Base-by-base conservation (phyloP, 2,329 filamentous ascomycete species). In the Penicillium sp. region DNA sequence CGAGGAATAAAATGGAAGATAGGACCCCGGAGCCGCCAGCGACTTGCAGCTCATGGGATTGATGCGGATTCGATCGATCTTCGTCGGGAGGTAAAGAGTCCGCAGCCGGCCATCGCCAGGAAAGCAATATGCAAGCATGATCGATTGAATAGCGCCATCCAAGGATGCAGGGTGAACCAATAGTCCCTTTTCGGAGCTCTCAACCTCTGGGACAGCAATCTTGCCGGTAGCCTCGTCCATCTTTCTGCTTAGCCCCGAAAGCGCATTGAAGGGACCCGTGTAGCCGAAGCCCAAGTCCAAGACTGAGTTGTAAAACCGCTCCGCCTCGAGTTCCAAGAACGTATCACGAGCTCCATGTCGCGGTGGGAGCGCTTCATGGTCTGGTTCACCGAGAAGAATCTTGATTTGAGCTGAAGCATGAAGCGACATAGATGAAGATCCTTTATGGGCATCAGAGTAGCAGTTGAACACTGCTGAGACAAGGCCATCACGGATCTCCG, bases 261-360 rank as follows among this genome's bases (percentile, higher is more conserved):
- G 39, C 4, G 47, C 39, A 9, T 41, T 39, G 44, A 62, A 61
- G 8, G 51, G 42, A 2, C 47, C 51, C 1, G 48, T 48, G 21
- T 60, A 64, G 4, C 49, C 48, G 25, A 58, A 60, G 6, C 60
- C 60, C 16, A 58, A 40, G 0, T 54, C 33, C 1, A 36, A 32
- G 2, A 62, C 41, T 4, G 45, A 45, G n/a, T 42, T 43, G 34
- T 64, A 62, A 33, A 61, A 62, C 4, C 43, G 29, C 8, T 59
- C 51, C 1, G 39, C 25, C 9, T 59, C 51, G 10, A 58, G 26
- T 2, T 44, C 47, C 2, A 54, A 15, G 13, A 51, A 49, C 4
- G 25, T 17, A 1, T 36, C 41, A 16, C 35, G 37, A 7, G 1
- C 15, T 9, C 31, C 34, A 11, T 1, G 11, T 2, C 31, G 21